Base-by-base conservation (phyloP, 2,329 filamentous ascomycete genomes). In the Aspergillus brunneoviolaceus region DNA sequence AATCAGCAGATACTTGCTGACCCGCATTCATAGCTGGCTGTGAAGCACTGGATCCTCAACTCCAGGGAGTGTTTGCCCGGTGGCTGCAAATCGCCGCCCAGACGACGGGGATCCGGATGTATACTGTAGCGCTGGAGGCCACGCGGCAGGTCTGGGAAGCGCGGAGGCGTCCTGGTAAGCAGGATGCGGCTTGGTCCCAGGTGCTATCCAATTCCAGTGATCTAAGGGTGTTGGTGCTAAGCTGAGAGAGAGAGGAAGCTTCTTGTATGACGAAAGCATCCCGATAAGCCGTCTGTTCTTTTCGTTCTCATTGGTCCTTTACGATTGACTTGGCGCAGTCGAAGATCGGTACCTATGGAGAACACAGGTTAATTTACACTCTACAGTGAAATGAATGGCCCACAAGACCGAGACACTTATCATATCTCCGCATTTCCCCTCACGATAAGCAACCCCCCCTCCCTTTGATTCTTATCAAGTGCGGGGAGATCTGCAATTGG, bases 1-100 rank as follows among this genome's bases (percentile, higher is more conserved):
- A 45, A 39, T 61, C 56, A 7, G 52, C 49, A 1, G 53, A 61
- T 19, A 57, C 55, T 49, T 59, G 56, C 42, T 61, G 60, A 42
- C 52, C 52, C 9, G 52, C 35, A 9, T 57, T 60, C 19, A 47
- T 59, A 2, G 60, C 60, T 1, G 60, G 52, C 14, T 59, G 39
- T 21, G 52, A 61, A 29, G 60, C 57, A 1, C 33, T 57, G 4
- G 35, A 51, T 7, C 4, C 42, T 7, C 27, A 16, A 48, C 10
- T 49, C 27, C 10, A 57, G 56, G 53, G 21, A n/a, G 56, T 10
- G 52, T 56, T 23, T 23, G 7, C 49, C 1, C 49, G 47, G 10
- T 59, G 60, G 52, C 19, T 61, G 12, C 49, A 56, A 16, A 51
- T 35, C n/a, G 59, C 52, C 11, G 50, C 31, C 3, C 19, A 31